phyloP scores from a whole-genome alignment of 2,329 filamentous ascomycete species.

The Hyphodiscus sp. region DNA sequence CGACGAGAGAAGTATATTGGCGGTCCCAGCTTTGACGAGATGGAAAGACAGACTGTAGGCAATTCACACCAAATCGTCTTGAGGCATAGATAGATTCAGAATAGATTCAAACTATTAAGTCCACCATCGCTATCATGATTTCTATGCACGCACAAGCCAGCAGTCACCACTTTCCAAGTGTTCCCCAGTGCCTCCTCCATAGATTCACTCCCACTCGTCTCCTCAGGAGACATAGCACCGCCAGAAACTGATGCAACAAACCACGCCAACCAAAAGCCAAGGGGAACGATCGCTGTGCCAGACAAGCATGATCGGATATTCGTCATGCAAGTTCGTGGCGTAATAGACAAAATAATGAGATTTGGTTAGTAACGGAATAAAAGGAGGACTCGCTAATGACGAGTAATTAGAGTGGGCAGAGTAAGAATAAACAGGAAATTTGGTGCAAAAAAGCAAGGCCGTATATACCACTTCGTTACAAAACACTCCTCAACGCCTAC shows the following conservation, averaged over 20 bases:
- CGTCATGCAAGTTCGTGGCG: conserved; percentile 51
- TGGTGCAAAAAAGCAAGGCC: conserved; percentile 27
- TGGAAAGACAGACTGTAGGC: not conserved
- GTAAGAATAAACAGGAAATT: conserved; percentile 31
- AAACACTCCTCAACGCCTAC: conserved; percentile 28
- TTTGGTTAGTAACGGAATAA: conserved; percentile 25
- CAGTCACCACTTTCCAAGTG: conserved; percentile 11
- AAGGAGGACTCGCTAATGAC: conserved; percentile 9
- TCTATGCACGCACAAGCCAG: conserved; percentile 16
- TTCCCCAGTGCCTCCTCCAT: conserved; percentile 14
- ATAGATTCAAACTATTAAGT: conserved; percentile 27
- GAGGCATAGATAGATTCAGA: conserved; percentile 10
- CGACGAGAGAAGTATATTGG: no score
- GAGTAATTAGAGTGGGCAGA: conserved; percentile 29
- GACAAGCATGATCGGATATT: conserved; percentile 52
- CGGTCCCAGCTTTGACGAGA: no score
- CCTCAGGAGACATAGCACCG: conserved; percentile 25
- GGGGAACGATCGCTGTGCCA: conserved; percentile 48
- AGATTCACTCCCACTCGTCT: conserved; percentile 19
- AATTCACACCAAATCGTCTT: not conserved
- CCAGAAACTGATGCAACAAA: conserved; percentile 15
- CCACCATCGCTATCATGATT: conserved; percentile 25
- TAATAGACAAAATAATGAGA: conserved; percentile 24
- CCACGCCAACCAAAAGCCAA: conserved; percentile 25
- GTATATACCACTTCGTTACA: conserved; percentile 29